Conservation (phyloP, 2,329 filamentous ascomycete genomes). For the Dactylellina parvicollis region DNA sequence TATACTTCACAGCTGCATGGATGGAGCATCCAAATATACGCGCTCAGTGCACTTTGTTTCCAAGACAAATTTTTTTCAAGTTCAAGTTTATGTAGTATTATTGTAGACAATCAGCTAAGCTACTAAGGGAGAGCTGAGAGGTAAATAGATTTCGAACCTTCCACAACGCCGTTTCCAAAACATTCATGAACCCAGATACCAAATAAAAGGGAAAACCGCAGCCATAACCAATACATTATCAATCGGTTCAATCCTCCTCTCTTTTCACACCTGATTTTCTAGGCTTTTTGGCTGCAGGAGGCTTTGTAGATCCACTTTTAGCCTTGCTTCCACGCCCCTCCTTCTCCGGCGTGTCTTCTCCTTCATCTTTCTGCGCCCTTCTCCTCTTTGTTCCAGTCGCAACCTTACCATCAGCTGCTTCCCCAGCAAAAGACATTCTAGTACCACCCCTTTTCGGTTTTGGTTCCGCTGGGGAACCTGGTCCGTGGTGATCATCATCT, state of each 20-base stretch:
- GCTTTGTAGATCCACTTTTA: constrained; percentile 42
- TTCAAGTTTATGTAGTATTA: neutral
- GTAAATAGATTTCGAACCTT: neutral
- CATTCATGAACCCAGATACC: neutral
- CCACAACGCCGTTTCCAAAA: constrained; percentile 7
- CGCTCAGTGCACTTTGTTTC: no score
- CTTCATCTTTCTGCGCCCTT: constrained; percentile 50
- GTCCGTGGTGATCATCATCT: constrained; percentile 38
- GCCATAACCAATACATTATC: neutral
- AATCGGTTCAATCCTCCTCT: constrained; percentile 38
- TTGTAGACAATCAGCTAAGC: neutral
- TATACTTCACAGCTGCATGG: no score
- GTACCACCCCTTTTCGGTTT: constrained; percentile 50
- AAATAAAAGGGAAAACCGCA: neutral
- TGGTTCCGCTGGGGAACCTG: constrained; percentile 32
- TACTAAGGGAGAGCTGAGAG: neutral
- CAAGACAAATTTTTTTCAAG: no score
- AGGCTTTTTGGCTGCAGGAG: constrained; percentile 48
- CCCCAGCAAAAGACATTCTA: constrained; percentile 44
- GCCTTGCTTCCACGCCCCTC: constrained; percentile 19
- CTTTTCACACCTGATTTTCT: constrained; percentile 42
- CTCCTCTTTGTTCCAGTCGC: constrained; percentile 46
- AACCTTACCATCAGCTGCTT: constrained; percentile 15
- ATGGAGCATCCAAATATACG: no score
- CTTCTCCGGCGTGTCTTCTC: constrained; percentile 47